Evolutionary conservation across 148 eudicot genomes (phyloP).

Genomic region (Rhododendron williamsianum): DNA sequence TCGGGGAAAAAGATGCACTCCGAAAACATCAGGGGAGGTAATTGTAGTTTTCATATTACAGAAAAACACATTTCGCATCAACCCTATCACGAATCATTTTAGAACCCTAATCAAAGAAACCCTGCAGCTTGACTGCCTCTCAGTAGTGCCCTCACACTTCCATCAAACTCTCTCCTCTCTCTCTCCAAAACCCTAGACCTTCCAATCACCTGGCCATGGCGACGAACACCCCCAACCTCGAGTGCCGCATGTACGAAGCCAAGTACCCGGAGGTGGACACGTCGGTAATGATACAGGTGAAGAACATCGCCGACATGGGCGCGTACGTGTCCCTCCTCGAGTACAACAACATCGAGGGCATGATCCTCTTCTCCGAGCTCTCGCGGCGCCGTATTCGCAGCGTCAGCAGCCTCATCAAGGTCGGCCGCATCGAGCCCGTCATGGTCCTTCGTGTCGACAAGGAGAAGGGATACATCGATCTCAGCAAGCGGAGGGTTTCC

Average conservation of each 20-base stretch:
- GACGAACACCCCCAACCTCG: constrained; percentile 44
- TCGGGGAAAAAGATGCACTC: neutral
- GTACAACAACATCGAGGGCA: constrained; percentile 98
- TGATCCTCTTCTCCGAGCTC: constrained; percentile 90
- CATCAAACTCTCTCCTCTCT: neutral
- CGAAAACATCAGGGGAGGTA: neutral
- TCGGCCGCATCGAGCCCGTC: constrained; percentile 88
- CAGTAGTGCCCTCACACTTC: neutral
- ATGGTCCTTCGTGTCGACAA: constrained; percentile 88
- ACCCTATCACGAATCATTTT: neutral
- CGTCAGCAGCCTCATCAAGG: constrained; percentile 81
- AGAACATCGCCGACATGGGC: constrained; percentile 91
- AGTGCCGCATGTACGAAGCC: constrained; percentile 92
- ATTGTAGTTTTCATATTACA: neutral
- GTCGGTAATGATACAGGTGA: constrained; percentile 93
- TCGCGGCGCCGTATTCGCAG: constrained; percentile 90
- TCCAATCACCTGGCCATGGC: constrained; percentile 4
- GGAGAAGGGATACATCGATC: constrained; percentile 88
- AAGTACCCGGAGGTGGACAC: constrained; percentile 87
- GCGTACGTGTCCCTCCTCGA: constrained; percentile 80
- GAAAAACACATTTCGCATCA: neutral
- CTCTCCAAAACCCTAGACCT: constrained; percentile 4
- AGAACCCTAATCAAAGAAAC: neutral
- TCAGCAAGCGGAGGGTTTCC: constrained; percentile 83
- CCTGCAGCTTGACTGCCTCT: neutral